A percentile compares a stretch with the other conserved stretches of the same genome.
phyloP scores from a whole-genome alignment of 2,329 filamentous ascomycete genomes.

The Beauveria scarabaeidicola region DNA sequence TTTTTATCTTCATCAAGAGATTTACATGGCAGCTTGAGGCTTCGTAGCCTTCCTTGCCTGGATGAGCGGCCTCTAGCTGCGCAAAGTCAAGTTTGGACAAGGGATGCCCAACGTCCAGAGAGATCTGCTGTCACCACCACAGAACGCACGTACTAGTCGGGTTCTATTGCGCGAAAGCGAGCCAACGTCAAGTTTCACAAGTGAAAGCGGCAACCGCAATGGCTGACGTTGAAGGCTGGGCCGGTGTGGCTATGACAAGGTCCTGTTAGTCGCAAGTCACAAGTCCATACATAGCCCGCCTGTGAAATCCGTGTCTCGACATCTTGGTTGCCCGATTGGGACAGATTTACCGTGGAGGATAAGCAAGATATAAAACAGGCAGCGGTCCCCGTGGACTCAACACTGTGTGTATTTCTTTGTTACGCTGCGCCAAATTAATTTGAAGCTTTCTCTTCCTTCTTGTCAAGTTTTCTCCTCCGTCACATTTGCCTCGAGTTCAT shows the following conservation, averaged over 20 bases:
- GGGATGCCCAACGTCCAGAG: not conserved
- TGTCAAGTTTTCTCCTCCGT: not conserved
- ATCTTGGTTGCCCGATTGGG: slow-evolving; percentile 7
- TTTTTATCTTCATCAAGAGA: not conserved
- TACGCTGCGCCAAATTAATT: not conserved
- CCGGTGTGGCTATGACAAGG: slow-evolving; percentile 3
- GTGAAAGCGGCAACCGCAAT: not conserved
- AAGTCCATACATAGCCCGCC: not conserved
- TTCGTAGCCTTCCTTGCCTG: no score
- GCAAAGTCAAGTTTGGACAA: not conserved
- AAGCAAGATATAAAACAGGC: slow-evolving; percentile 4
- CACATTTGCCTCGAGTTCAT: not conserved
- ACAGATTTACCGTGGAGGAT: not conserved
- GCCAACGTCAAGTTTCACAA: slow-evolving; percentile 2
- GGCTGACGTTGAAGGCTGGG: not conserved
- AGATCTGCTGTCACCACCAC: not conserved
- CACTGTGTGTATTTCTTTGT: not conserved
- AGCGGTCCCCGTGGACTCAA: not conserved
- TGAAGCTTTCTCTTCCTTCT: not conserved
- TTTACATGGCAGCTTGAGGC: not conserved
- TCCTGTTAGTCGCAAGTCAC: not conserved
- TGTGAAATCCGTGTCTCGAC: not conserved
- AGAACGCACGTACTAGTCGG: not conserved
- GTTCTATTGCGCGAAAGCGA: not conserved
- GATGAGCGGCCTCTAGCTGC: not conserved